Conservation (phyloP, 306 rosid genomes). For the Medicago ruthenica region DNA sequence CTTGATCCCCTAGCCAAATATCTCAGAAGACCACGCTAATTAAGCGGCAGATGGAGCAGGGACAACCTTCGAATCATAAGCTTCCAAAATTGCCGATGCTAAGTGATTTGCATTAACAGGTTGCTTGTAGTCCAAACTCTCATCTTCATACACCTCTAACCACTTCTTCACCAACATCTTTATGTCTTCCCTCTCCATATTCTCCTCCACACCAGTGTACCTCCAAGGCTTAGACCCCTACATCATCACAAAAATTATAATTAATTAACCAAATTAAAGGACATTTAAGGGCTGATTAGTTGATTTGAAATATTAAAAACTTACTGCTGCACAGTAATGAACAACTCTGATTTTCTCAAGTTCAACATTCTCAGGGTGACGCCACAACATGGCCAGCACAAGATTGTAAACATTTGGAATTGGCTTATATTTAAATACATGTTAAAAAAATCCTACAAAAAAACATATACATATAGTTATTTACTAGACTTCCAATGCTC, state of each 20-base stretch:
- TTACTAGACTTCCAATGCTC: too few species aligned
- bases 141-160: slow-evolving; percentile 82
- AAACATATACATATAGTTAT: neutral
- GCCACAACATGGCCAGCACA: slow-evolving; percentile 87
- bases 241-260: neutral
- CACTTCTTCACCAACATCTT: slow-evolving; percentile 80
- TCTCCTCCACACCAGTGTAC: slow-evolving; percentile 72
- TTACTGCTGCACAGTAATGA: slow-evolving; percentile 83
- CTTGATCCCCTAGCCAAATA: too few species aligned
- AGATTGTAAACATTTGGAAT: slow-evolving; percentile 68
- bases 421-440: slow-evolving; percentile 67
- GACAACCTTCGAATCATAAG: slow-evolving; percentile 34
- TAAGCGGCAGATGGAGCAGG: slow-evolving; percentile 68
- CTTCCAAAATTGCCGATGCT: slow-evolving; percentile 43
- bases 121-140: slow-evolving; percentile 60
- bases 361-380: slow-evolving; percentile 75
- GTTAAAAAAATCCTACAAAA: slow-evolving; percentile 73
- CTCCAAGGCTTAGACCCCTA: slow-evolving; percentile 97
- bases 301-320: slow-evolving; percentile 25
- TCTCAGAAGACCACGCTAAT: neutral
- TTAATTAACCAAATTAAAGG: neutral
- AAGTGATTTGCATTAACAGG: slow-evolving; percentile 19
- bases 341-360: slow-evolving; percentile 76
- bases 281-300: neutral
- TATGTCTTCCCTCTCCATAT: slow-evolving; percentile 85